These are phyloP conservation scores for Dendrobium catenatum DNA, from an alignment of 106 monocot species.

Conservation along the genomic window DNA sequence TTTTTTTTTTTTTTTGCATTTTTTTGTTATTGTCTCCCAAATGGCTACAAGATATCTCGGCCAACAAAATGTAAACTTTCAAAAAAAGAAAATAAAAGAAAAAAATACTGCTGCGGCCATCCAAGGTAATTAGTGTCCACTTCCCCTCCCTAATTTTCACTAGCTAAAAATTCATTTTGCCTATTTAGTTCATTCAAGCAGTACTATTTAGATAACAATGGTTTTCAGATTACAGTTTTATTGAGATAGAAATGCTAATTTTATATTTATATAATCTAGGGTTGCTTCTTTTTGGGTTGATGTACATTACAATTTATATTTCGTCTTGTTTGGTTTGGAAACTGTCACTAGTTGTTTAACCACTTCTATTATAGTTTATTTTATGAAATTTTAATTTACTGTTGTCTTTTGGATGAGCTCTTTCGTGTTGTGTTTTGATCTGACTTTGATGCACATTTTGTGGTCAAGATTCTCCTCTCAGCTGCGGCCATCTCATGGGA, in stretches of 20 bases:
- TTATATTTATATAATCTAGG: not conserved
- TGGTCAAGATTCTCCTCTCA: not conserved
- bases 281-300: not conserved
- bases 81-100: no score
- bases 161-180: no score
- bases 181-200: not conserved
- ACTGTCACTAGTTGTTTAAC: not conserved
- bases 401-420: not conserved
- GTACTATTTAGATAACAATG: not conserved
- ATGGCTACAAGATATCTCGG: no score
- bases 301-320: not conserved
- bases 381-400: not conserved
- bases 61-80: no score
- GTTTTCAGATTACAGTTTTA: no score
- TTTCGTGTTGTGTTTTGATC: not conserved
- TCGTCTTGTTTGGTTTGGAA: not conserved
- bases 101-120: not conserved
- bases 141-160: no score
- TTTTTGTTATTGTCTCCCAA: not conserved
- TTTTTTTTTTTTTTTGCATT: no score
- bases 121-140: no score
- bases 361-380: not conserved
- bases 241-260: not conserved
- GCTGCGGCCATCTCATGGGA: not conserved
- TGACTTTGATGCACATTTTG: not conserved